Percentiles rank a stretch among this genome's conserved stretches.
phyloP scores from a whole-genome alignment of 2,329 filamentous ascomycete genomes.

The Penicillium corylophilum region DNA sequence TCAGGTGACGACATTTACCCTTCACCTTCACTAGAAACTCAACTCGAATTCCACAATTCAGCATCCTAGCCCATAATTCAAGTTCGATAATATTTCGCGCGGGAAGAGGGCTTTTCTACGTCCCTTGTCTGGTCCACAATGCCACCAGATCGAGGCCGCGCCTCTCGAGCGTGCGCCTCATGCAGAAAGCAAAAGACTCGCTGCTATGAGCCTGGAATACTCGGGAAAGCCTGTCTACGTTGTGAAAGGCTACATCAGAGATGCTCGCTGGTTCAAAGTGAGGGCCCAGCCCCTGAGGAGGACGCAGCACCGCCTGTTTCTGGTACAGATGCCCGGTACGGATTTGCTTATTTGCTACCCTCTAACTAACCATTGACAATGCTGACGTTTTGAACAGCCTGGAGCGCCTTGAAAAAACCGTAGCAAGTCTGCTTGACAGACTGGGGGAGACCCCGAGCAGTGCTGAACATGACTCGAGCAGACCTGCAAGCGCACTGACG shows the following conservation, averaged over 20 bases:
- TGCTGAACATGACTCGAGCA: conserved; percentile 6
- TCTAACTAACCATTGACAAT: not conserved
- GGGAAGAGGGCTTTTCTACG: too few relatives aligned
- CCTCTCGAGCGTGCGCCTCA: conserved; percentile 36
- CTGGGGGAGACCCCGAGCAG: conserved; percentile 15
- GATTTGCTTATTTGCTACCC: not conserved
- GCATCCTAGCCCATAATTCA: not conserved
- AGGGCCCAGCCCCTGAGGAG: not conserved
- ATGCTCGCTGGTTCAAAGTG: conserved; percentile 32
- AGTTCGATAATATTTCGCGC: not conserved
- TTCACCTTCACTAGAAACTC: not conserved
- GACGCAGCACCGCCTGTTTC: conserved; percentile 2
- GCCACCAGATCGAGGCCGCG: conserved; percentile 23
- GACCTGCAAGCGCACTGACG: conserved; percentile 9
- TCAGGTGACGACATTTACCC: conserved; percentile 16
- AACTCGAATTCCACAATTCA: not conserved
- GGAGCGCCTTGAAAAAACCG: conserved; percentile 17
- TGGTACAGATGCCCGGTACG: conserved; percentile 20
- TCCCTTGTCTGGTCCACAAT: conserved; percentile 5
- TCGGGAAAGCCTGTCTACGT: conserved; percentile 35
- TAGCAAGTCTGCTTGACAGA: conserved; percentile 17
- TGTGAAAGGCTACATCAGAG: conserved; percentile 37
- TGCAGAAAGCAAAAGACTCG: conserved; percentile 46
- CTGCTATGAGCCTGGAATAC: conserved; percentile 37
- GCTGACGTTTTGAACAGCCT: conserved; percentile 7